A percentile compares a stretch with the other conserved stretches of the same genome.
Evolutionary conservation across 495 filamentous ascomycete genomes (phyloP).

Genomic region (Penicillium canescens): DNA sequence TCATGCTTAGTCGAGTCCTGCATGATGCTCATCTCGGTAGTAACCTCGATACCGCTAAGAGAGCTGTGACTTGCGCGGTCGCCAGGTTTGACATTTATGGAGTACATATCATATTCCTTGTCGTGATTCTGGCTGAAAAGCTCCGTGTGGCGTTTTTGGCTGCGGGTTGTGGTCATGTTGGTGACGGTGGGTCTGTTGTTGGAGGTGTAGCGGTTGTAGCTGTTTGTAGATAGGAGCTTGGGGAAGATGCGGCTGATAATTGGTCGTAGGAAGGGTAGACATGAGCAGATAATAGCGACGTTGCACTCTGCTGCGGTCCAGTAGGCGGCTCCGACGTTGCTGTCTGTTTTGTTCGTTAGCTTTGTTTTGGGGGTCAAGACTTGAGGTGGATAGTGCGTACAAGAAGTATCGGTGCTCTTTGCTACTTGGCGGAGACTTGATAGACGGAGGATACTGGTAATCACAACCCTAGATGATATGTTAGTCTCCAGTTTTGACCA

Average conservation of each 20-base stretch:
- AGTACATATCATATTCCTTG: slow-evolving; percentile 34
- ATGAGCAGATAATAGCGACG: slow-evolving; percentile 77
- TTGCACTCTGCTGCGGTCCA: slow-evolving; percentile 91
- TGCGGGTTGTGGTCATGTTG: slow-evolving; percentile 16
- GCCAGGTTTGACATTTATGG: slow-evolving; percentile 32
- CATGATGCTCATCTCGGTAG: slow-evolving; percentile 33
- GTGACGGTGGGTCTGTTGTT: slow-evolving; percentile 17
- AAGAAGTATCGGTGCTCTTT: slow-evolving; percentile 46
- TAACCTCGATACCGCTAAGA: slow-evolving; percentile 35
- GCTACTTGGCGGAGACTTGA: slow-evolving; percentile 32
- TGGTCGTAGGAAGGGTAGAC: slow-evolving; percentile 81
- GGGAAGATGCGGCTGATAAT: slow-evolving; percentile 75
- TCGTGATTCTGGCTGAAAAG: slow-evolving; percentile 26
- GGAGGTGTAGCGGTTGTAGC: slow-evolving; percentile 25
- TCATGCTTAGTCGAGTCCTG: slow-evolving; percentile 23
- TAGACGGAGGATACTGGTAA: slow-evolving; percentile 37
- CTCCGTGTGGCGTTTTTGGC: slow-evolving; percentile 16
- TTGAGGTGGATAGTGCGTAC: slow-evolving; percentile 52
- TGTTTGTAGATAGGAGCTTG: slow-evolving; percentile 52
- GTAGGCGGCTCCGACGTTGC: slow-evolving; percentile 55
- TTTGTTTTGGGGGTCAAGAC: slow-evolving; percentile 42
- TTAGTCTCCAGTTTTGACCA: slow-evolving; percentile 36
- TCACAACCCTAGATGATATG: slow-evolving; percentile 24
- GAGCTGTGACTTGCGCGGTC: slow-evolving; percentile 13
- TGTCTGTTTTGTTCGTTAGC: slow-evolving; percentile 26